Base-by-base conservation (phyloP, 805 yeast genomes). In the Candida silvatica region DNA sequence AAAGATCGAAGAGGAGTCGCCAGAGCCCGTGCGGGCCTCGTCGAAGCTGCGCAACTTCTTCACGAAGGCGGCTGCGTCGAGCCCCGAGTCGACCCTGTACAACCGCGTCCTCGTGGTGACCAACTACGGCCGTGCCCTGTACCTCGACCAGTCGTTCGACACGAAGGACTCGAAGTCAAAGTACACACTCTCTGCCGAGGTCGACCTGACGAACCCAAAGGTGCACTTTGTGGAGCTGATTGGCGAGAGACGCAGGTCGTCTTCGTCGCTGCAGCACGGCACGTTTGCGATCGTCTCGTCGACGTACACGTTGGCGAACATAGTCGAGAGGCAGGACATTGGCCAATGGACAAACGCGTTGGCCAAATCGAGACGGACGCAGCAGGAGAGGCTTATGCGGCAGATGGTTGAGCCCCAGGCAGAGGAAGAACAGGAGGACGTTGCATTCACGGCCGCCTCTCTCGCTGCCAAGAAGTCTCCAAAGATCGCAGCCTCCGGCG, bases 181-280 rank as follows among this genome's bases (percentile, higher is more conserved):
- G 24, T 64, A 69, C 46, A 70, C 69, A 38, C 48, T 78, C 29
- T 59, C 67, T 14, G 61, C 68, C 14, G 86, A 79, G 38, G 64
- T 82, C 24, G 67, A 66, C 42, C 52, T 80, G 28, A 61, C 67
- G 4, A 71, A 69, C 44, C 62, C 74, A 1, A 71, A 71, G 11
- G 59, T 74, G 14, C 68, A 59, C 34, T 64, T 81, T 44, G 78
- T 73, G 46, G 90, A 81, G 50, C 61, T 80, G 14, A 57, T 74
- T 4, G 61, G 66, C 8, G 58, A 62, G 14, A 8, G 27, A 3
- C 29, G 27, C 6, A n/a, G 18, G 6, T 49, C 53, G 2, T 47
- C 55, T 12, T 48, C 54, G 5, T 58, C 52, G 29, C 52, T 59
- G 34, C 66, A 66, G 2, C 57, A 66, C 3, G 74, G 76, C 0